Conservation (phyloP, 1,284 basidiomycete genomes). For the Fistulina hepatica region DNA sequence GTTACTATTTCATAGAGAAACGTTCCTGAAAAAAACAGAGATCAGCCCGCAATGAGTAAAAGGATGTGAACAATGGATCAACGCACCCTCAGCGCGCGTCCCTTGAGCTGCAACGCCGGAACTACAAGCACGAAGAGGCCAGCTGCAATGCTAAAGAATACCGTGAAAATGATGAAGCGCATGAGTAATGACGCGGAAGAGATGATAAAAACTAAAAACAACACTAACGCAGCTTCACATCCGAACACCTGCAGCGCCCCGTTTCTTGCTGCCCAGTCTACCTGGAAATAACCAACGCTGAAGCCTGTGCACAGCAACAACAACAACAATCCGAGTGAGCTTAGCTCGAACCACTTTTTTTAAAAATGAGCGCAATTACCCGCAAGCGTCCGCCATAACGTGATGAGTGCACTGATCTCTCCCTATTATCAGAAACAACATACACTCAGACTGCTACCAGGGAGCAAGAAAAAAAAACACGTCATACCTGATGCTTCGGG, state of each 20-base stretch:
- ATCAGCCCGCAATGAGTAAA: too few species aligned
- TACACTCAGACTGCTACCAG: conserved; percentile 3
- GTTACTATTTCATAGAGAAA: too few species aligned
- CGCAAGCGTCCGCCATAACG: conserved; percentile 41
- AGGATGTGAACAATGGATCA: neutral
- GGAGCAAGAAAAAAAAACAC: neutral
- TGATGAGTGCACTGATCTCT: conserved; percentile 49
- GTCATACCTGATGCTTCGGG: conserved; percentile 35
- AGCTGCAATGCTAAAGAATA: conserved; percentile 26
- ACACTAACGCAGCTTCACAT: conserved; percentile 34
- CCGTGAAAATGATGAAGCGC: neutral
- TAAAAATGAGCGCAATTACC: conserved; percentile 16
- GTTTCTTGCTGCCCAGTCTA: conserved; percentile 37
- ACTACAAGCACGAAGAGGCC: conserved; percentile 35
- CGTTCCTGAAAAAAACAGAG: too few species aligned
- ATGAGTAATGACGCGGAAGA: neutral
- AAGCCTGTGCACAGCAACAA: conserved; percentile 25
- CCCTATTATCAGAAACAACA: conserved; percentile 26
- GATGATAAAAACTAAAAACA: neutral
- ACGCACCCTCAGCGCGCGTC: conserved; percentile 29
- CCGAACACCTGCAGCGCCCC: conserved; percentile 42
- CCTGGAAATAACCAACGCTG: conserved; percentile 45
- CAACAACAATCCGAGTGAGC: too few species aligned
- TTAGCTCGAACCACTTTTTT: neutral
- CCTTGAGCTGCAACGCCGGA: conserved; percentile 32